phyloP scores from a whole-genome alignment of 148 eudicot species.

The Cornus controversa region DNA sequence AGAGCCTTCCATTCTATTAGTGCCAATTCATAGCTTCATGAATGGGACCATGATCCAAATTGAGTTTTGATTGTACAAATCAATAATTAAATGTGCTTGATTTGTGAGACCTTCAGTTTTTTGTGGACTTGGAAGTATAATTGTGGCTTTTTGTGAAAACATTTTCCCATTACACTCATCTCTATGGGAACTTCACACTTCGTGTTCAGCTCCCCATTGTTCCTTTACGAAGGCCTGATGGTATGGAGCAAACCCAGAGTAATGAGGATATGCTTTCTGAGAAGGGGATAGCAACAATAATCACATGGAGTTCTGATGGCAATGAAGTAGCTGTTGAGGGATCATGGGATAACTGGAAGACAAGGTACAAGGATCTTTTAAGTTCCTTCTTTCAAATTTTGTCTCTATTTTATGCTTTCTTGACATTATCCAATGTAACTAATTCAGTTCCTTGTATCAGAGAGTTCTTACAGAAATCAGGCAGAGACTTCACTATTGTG shows the following conservation, averaged over 20 bases:
- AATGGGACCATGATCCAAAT: not conserved
- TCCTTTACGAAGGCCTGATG: slow-evolving; percentile 75
- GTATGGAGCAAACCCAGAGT: slow-evolving; percentile 47
- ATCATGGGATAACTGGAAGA: too few species aligned
- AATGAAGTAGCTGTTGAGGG: too few species aligned
- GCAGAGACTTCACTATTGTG: slow-evolving; percentile 76
- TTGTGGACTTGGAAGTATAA: not conserved
- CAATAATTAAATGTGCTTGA: slow-evolving; percentile 2
- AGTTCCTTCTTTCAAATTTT: not conserved
- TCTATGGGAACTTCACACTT: not conserved
- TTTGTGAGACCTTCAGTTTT: not conserved
- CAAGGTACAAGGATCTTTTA: slow-evolving; percentile 40
- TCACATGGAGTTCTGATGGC: too few species aligned
- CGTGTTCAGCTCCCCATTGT: slow-evolving; percentile 53
- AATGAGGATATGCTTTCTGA: slow-evolving; percentile 15
- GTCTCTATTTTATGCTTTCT: not conserved
- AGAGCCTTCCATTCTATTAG: not conserved
- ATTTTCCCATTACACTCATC: not conserved
- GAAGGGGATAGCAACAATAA: too few species aligned
- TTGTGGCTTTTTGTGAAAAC: not conserved
- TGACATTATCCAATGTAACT: not conserved
- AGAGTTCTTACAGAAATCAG: slow-evolving; percentile 70
- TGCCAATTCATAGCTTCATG: too few species aligned
- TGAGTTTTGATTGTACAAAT: not conserved
- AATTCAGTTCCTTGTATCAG: slow-evolving; percentile 30